A percentile compares a stretch with the other conserved stretches of the same genome.
Evolutionary conservation across 106 monocot species (phyloP).

Genomic region (Ottelia alismoides): DNA sequence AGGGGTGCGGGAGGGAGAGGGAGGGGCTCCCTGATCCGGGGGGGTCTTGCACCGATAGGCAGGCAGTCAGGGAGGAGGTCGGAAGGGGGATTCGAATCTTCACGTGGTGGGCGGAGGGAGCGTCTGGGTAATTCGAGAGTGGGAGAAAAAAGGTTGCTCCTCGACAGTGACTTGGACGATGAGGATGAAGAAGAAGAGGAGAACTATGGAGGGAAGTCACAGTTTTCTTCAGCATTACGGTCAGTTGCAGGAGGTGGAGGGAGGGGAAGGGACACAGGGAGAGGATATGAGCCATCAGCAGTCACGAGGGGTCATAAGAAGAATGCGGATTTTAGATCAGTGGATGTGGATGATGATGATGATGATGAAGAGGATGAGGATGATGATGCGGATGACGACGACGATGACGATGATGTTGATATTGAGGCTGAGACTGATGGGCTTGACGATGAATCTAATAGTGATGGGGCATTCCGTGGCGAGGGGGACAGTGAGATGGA

Average conservation of each 20-base stretch:
- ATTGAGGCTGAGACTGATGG: background rate
- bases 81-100: background rate
- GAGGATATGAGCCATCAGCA: constrained; percentile 8
- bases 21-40: constrained; percentile 1
- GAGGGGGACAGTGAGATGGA: too few species aligned
- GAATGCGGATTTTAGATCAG: too few species aligned
- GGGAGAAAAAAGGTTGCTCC: constrained; percentile 3
- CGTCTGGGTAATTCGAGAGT: background rate
- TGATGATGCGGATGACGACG: too few species aligned
- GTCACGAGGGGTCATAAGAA: constrained; percentile 18
- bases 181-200: constrained; percentile 28
- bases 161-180: constrained; percentile 19
- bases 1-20: constrained; percentile 3
- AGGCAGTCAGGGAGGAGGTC: constrained; percentile 12
- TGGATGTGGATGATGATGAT: constrained; percentile 19
- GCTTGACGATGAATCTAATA: background rate
- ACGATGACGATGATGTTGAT: constrained; percentile 1
- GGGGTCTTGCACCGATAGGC: constrained; percentile 1
- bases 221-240: too few species aligned
- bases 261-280: constrained; percentile 7
- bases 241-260: too few species aligned
- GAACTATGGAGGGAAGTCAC: too few species aligned
- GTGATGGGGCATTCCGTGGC: background rate
- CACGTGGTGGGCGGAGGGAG: background rate
- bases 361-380: too few species aligned